A percentile compares a stretch with the other conserved stretches of the same genome.
phyloP scores from a whole-genome alignment of 2,329 filamentous ascomycete genomes.

The Ambrosiella beaveri region DNA sequence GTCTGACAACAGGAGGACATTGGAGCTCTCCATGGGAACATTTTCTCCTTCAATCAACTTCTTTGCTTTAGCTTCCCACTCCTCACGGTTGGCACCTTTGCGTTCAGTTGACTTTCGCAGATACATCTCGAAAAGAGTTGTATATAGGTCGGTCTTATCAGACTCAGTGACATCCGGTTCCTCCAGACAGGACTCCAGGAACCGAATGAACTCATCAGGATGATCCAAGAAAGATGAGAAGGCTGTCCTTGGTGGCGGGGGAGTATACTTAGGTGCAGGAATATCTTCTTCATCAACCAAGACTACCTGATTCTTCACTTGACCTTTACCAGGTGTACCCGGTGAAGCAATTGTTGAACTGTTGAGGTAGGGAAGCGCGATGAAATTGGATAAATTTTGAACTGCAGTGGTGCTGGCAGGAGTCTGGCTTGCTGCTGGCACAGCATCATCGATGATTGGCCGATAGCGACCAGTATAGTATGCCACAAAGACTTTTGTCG shows the following conservation, averaged over 20 bases:
- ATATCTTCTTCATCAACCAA: conserved; percentile 30
- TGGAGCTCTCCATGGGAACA: conserved; percentile 81
- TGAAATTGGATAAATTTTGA: conserved; percentile 67
- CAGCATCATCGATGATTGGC: conserved; percentile 37
- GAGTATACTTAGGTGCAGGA: conserved; percentile 44
- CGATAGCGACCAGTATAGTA: conserved; percentile 82
- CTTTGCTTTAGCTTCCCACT: conserved; percentile 86
- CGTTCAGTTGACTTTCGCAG: conserved; percentile 69
- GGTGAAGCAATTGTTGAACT: conserved; percentile 39
- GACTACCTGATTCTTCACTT: conserved; percentile 30
- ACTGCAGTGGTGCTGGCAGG: conserved; percentile 44
- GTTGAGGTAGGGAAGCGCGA: conserved; percentile 76
- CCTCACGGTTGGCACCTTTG: conserved; percentile 50
- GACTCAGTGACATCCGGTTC: conserved; percentile 52
- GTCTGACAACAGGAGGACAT: conserved; percentile 81
- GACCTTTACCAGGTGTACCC: conserved; percentile 27
- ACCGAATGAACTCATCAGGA: conserved; percentile 75
- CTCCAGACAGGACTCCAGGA: conserved; percentile 73
- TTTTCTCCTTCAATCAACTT: conserved; percentile 67
- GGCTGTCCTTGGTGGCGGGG: conserved; percentile 69
- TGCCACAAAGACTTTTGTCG: conserved; percentile 77
- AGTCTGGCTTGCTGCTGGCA: conserved; percentile 3
- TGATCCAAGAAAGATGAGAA: conserved; percentile 97
- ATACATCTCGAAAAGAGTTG: conserved; percentile 96
- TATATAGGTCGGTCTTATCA: conserved; percentile 76